Conservation (phyloP, 495 filamentous ascomycete genomes). For the Eremomyces bilateralis region DNA sequence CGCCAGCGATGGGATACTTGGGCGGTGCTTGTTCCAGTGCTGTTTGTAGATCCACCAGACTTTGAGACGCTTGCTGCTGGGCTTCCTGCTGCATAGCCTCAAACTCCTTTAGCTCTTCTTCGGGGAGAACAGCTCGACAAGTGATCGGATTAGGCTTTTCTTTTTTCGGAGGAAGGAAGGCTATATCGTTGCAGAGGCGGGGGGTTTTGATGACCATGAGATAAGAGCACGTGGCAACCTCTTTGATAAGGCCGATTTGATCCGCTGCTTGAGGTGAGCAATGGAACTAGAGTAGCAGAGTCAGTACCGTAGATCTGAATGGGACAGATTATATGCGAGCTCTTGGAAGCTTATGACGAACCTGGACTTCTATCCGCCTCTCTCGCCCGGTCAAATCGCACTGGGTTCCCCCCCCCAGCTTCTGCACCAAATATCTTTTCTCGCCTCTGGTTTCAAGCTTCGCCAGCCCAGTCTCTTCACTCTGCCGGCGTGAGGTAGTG, state of each 20-base stretch:
- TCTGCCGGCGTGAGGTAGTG: constrained; percentile 8
- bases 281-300: constrained; percentile 64
- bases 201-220: constrained; percentile 90
- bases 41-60: too few species aligned
- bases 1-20: too few species aligned
- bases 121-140: constrained; percentile 48
- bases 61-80: too few species aligned
- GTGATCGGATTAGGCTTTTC: constrained; percentile 56
- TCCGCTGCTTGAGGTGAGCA: constrained; percentile 66
- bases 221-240: constrained; percentile 81
- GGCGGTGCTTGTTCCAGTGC: too few species aligned
- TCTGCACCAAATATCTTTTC: constrained; percentile 78
- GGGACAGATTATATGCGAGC: too few species aligned
- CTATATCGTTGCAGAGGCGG: constrained; percentile 75
- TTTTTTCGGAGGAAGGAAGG: constrained; percentile 71
- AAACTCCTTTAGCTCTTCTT: too few species aligned
- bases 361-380: constrained; percentile 66
- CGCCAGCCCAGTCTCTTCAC: constrained; percentile 7
- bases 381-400: constrained; percentile 81
- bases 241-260: constrained; percentile 87
- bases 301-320: too few species aligned
- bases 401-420: constrained; percentile 58
- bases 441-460: constrained; percentile 40
- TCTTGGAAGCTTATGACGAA: constrained; percentile 8
- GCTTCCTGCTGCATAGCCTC: too few species aligned